phyloP scores from a whole-genome alignment of 2,329 filamentous ascomycete genomes.

The Acrocalymma vagum region DNA sequence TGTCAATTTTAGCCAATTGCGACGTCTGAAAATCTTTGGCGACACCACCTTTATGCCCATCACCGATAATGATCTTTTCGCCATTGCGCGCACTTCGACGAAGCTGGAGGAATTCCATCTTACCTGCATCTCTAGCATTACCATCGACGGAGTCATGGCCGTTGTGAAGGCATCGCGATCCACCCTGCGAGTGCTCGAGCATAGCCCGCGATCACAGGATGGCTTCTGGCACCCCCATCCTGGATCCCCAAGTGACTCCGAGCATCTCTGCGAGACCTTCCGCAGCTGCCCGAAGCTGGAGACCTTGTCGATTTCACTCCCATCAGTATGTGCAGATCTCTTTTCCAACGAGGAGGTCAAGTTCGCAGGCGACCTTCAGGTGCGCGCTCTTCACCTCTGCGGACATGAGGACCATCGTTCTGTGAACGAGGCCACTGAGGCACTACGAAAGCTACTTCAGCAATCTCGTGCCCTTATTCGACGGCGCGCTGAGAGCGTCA shows the following conservation, averaged over 20 bases:
- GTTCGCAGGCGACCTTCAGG: constrained; percentile 58
- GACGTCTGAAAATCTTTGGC: constrained; percentile 63
- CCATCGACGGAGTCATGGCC: constrained; percentile 61
- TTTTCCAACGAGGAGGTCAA: constrained; percentile 55
- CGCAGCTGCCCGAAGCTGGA: constrained; percentile 56
- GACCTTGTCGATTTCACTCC: constrained; percentile 58
- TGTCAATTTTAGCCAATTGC: constrained; percentile 59
- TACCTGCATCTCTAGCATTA: constrained; percentile 62
- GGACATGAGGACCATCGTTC: constrained; percentile 48
- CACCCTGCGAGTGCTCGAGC: constrained; percentile 61
- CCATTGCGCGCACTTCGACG: constrained; percentile 60
- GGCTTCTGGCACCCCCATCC: constrained; percentile 62
- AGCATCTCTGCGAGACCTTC: constrained; percentile 59
- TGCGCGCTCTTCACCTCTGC: constrained; percentile 59
- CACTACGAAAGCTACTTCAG: constrained; percentile 51
- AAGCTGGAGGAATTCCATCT: constrained; percentile 62
- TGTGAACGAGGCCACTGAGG: constrained; percentile 42
- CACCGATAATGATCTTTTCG: constrained; percentile 57
- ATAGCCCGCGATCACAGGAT: constrained; percentile 61
- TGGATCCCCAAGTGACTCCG: constrained; percentile 52
- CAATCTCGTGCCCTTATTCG: constrained; percentile 53
- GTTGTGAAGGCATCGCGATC: constrained; percentile 59
- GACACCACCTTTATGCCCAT: constrained; percentile 63
- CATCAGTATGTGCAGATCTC: constrained; percentile 57
- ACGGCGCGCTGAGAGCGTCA: constrained; percentile 45